Evolutionary conservation across 371 early-diverging fungal species (phyloP).

Genomic region (Conidiobolus incongruus): DNA sequence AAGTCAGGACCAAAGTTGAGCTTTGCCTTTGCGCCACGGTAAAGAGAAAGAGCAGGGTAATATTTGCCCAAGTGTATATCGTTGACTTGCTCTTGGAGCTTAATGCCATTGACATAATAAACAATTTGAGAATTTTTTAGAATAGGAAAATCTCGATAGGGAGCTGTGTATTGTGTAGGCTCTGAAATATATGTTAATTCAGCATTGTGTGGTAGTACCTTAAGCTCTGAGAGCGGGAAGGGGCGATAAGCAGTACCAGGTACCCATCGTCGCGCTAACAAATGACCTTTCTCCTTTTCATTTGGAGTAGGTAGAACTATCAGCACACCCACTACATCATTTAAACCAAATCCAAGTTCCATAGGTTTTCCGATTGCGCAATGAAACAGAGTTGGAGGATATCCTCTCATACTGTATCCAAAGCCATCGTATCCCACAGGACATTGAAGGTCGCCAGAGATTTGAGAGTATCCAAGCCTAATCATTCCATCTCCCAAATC

Average conservation of each 20-base stretch:
- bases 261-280: too few species aligned
- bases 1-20: slow-evolving; percentile 4
- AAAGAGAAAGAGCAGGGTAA: slow-evolving; percentile 1
- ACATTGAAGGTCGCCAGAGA: background rate
- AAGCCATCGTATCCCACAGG: slow-evolving; percentile 4
- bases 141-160: background rate
- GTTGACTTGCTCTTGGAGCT: background rate
- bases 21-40: background rate
- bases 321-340: slow-evolving; percentile 2
- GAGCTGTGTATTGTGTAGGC: background rate
- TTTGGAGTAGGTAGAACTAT: background rate
- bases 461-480: background rate
- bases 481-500: background rate
- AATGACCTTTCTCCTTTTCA: too few species aligned
- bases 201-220: background rate
- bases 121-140: background rate
- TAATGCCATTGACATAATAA: slow-evolving; percentile 2
- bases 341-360: background rate
- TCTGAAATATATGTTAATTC: background rate
- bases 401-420: slow-evolving; percentile 1
- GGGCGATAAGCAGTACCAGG: background rate
- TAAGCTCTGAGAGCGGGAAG: background rate
- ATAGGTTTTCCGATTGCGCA: background rate
- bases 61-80: slow-evolving; percentile 2
- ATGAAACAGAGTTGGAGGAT: slow-evolving; percentile 2